A percentile compares a stretch with the other conserved stretches of the same genome.
Evolutionary conservation across 768 basidiomycete species (phyloP).

Genomic region (Tulasnella sp.): DNA sequence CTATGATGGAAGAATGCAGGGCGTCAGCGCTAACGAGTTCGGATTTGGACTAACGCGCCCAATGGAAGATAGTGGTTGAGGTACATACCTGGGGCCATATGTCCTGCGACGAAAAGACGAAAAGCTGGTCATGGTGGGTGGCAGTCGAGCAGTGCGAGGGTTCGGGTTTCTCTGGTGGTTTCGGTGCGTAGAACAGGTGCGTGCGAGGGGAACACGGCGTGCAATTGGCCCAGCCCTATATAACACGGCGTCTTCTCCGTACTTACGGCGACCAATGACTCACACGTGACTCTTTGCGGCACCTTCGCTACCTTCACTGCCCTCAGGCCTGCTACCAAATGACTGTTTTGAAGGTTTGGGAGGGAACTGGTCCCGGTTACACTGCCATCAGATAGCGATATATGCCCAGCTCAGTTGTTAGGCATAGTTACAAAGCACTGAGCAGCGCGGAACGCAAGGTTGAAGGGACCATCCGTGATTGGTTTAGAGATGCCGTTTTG

Average conservation of each 20-base stretch:
- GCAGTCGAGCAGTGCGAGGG: neutral
- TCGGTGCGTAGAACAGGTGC: neutral
- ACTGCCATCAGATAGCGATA: too few species aligned
- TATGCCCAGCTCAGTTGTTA: too few species aligned
- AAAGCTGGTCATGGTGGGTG: slow-evolving; percentile 5
- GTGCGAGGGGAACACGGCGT: neutral
- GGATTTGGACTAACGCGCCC: neutral
- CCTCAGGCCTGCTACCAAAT: too few species aligned
- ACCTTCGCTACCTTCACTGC: too few species aligned
- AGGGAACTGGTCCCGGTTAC: too few species aligned
- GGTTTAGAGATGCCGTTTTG: too few species aligned
- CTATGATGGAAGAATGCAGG: neutral
- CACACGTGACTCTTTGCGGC: slow-evolving; percentile 9
- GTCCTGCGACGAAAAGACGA: neutral
- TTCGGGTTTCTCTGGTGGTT: neutral
- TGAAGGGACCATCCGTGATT: too few species aligned
- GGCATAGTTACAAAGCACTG: too few species aligned
- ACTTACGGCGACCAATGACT: slow-evolving; percentile 2
- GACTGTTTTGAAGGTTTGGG: too few species aligned
- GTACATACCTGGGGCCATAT: slow-evolving; percentile 10
- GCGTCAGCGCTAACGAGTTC: neutral
- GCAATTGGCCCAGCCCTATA: neutral
- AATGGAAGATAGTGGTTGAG: neutral
- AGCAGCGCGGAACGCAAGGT: too few species aligned
- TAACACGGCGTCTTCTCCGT: neutral